phyloP scores from a whole-genome alignment of 2,329 filamentous ascomycete species.

The Sporothrix schenckii region DNA sequence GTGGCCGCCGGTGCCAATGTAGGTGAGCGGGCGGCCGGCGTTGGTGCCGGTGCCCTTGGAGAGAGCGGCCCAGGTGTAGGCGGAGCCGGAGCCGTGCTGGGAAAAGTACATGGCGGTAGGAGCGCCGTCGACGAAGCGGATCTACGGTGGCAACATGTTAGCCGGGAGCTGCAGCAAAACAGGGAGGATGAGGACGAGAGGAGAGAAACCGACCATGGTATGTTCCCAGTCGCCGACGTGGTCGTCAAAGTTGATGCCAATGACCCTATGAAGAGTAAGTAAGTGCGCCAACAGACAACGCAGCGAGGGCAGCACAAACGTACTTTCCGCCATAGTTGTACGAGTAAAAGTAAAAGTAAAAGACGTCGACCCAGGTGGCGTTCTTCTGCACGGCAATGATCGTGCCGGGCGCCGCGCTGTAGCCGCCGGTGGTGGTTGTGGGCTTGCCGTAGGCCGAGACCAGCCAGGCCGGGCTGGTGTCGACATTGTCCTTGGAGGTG shows the following conservation, averaged over 20 bases:
- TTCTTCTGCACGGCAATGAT: constrained; percentile 38
- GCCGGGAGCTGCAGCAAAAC: background rate
- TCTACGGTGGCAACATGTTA: constrained; percentile 26
- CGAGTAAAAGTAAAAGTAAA: constrained; percentile 38
- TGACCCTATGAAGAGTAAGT: constrained; percentile 29
- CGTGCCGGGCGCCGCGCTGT: constrained; percentile 36
- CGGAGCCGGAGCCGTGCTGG: constrained; percentile 38
- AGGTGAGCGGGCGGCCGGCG: constrained; percentile 34
- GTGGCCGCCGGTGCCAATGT: constrained; percentile 37
- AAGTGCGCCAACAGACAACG: background rate
- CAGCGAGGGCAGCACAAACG: background rate
- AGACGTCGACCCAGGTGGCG: constrained; percentile 36
- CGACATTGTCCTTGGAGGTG: constrained; percentile 34
- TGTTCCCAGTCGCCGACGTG: constrained; percentile 41
- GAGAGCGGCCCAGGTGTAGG: constrained; percentile 37
- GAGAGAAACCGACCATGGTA: constrained; percentile 34
- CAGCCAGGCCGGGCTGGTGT: constrained; percentile 34
- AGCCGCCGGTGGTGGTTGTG: constrained; percentile 25
- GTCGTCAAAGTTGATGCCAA: constrained; percentile 37
- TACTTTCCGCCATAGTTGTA: constrained; percentile 36
- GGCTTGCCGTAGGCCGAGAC: constrained; percentile 36
- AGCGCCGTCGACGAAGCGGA: constrained; percentile 37
- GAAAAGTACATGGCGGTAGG: constrained; percentile 38
- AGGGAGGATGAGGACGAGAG: background rate
- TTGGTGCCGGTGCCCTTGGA: constrained; percentile 25